phyloP scores from a whole-genome alignment of 768 basidiomycete genomes.

The Dictyophora rubrovolvata region DNA sequence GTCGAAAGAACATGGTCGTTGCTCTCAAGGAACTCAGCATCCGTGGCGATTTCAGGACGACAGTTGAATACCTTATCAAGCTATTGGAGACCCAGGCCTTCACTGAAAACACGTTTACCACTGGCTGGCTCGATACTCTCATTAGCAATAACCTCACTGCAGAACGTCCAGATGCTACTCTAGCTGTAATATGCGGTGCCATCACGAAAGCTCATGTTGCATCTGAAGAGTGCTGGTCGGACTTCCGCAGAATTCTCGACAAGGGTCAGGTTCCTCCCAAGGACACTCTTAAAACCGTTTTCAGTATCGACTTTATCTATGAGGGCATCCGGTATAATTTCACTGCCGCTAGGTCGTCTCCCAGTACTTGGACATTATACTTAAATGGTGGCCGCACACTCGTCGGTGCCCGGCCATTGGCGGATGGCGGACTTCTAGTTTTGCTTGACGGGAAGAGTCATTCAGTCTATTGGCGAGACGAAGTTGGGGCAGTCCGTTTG shows the following conservation, averaged over 20 bases:
- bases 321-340: slow-evolving; percentile 93
- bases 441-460: slow-evolving; percentile 90
- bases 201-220: slow-evolving; percentile 91
- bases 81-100: slow-evolving; percentile 92
- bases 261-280: slow-evolving; percentile 96
- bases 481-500: slow-evolving; percentile 85
- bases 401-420: slow-evolving; percentile 86
- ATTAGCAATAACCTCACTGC: slow-evolving; percentile 97
- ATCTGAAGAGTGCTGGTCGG: slow-evolving; percentile 79
- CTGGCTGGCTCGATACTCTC: slow-evolving; percentile 95
- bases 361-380: slow-evolving; percentile 86
- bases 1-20: slow-evolving; percentile 98
- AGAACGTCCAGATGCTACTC: slow-evolving; percentile 84
- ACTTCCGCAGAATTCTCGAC: slow-evolving; percentile 92
- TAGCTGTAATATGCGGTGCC: slow-evolving; percentile 94
- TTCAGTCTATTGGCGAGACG: slow-evolving; percentile 96
- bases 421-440: slow-evolving; percentile 90
- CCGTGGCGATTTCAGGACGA: slow-evolving; percentile 96
- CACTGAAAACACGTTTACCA: slow-evolving; percentile 95
- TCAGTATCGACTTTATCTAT: slow-evolving; percentile 95
- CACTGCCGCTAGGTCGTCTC: slow-evolving; percentile 85
- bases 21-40: slow-evolving; percentile 97
- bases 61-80: slow-evolving; percentile 98
- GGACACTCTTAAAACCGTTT: slow-evolving; percentile 93
- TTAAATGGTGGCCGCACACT: slow-evolving; percentile 89